Conservation (phyloP, 345 rosid species). For the Syzygium oleosum region DNA sequence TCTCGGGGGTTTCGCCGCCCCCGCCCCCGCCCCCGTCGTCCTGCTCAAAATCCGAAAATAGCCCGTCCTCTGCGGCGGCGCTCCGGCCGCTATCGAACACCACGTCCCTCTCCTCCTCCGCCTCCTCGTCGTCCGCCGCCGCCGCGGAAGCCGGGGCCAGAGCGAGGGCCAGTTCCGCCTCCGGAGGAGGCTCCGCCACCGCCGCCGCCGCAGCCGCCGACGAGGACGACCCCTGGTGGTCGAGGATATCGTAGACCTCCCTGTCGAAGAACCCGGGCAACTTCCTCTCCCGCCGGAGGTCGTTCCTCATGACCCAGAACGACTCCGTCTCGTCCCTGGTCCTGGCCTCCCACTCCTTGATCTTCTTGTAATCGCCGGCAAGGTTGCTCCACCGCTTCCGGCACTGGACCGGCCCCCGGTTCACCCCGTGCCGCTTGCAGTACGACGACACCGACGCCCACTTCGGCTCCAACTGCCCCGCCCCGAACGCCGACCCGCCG, state of each 20-base stretch:
- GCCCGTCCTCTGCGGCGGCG: slow-evolving; percentile 56
- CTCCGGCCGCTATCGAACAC: slow-evolving; percentile 62
- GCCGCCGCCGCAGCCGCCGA: slow-evolving; percentile 10
- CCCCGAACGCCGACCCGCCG: slow-evolving; percentile 39
- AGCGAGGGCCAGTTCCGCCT: slow-evolving; percentile 12
- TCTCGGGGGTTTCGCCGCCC: slow-evolving; percentile 25
- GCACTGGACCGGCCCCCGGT: slow-evolving; percentile 97
- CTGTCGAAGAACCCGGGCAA: slow-evolving; percentile 92
- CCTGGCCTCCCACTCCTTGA: slow-evolving; percentile 84
- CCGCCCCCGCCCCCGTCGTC: slow-evolving; percentile 32
- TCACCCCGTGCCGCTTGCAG: slow-evolving; percentile 82
- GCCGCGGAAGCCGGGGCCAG: slow-evolving; percentile 5
- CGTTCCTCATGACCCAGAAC: slow-evolving; percentile 95
- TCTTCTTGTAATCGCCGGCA: slow-evolving; percentile 95
- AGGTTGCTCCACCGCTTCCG: slow-evolving; percentile 97
- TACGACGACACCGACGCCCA: slow-evolving; percentile 95
- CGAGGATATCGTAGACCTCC: slow-evolving; percentile 86
- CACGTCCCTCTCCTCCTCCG: slow-evolving; percentile 20
- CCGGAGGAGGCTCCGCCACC: background rate
- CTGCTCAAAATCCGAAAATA: slow-evolving; percentile 66
- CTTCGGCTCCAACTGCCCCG: slow-evolving; percentile 76
- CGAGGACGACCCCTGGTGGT: slow-evolving; percentile 27
- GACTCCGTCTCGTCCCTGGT: slow-evolving; percentile 68
- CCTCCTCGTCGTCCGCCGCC: slow-evolving; percentile 1
- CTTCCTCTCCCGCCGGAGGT: slow-evolving; percentile 70